Base-by-base conservation (phyloP, 1,139 yeast species). In the Yamadazyma sp. region DNA sequence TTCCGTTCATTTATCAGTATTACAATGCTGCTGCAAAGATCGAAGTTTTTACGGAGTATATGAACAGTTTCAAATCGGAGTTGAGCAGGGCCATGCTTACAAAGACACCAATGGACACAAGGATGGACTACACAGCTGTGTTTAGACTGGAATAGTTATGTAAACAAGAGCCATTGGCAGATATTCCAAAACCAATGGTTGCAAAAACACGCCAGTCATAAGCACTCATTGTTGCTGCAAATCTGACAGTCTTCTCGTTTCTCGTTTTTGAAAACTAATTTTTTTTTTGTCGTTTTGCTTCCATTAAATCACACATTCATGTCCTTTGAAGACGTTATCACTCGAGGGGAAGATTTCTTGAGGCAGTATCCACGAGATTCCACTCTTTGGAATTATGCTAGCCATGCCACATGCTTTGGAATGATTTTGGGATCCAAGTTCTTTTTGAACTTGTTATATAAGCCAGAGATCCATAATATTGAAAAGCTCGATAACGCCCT, bases 311-410 rank as follows among this genome's bases (percentile, higher is more conserved):
- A 18, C 10, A n/a, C 17, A n/a, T n/a, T n/a, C n/a, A 87, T 87
- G 95, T 83, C 95, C 1, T 80, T 82, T 49, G 79, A 77, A 39
- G 83, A 75, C 49, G 96, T 88, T 23, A 62, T 85, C 41, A 66
- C 73, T 45, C 67, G 94, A 42, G 98, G 96, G 6, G 87, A 84
- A 46, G 86, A 80, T 24, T 83, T 84, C 54, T 73, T 91, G 31
- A 41, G 56, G 3, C 70, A 73, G 12, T 81, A 83, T 49, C 89
- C 95, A 1, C 65, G 91, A 39, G 62, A 73, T 1, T 63, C 79
- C 2, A 53, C 60, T 25, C 55, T 75, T 47, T 88, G 96, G 96
- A 77, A 81, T 50, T 55, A 66, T 24, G 75, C 83, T 1, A 82
- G 95, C 10, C 83, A 81, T 44, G 73, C 82, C 15, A 83, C 95